phyloP scores from a whole-genome alignment of 176 grass and related monocot species.

The Phoenix dactylifera region DNA sequence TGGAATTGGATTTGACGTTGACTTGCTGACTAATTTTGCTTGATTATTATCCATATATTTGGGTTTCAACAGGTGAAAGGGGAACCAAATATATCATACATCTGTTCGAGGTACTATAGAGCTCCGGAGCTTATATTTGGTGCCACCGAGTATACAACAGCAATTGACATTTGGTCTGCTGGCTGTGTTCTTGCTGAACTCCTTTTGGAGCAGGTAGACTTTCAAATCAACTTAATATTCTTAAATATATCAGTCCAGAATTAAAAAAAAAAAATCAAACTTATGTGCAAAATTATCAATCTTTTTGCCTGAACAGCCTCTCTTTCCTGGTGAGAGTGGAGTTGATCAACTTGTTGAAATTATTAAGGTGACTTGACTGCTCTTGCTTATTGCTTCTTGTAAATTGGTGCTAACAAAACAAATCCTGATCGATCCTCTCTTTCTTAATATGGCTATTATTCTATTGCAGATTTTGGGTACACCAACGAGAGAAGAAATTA shows the following conservation, averaged over 20 bases:
- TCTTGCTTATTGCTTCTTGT: background rate
- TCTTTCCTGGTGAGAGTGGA: slow-evolving; percentile 68
- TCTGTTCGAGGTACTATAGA: slow-evolving; percentile 71
- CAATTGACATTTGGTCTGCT: slow-evolving; percentile 78
- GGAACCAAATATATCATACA: slow-evolving; percentile 71
- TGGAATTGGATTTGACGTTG: no score
- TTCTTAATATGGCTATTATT: background rate
- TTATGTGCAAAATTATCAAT: no score
- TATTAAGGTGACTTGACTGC: slow-evolving; percentile 48
- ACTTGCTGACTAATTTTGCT: background rate
- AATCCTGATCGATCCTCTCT: no score
- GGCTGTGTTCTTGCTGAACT: slow-evolving; percentile 65
- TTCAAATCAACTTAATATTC: background rate
- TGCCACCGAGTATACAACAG: slow-evolving; percentile 65
- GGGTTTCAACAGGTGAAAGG: slow-evolving; percentile 47
- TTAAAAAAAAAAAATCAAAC: background rate
- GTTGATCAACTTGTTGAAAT: slow-evolving; percentile 78
- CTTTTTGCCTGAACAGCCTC: slow-evolving; percentile 31
- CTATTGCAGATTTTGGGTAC: slow-evolving; percentile 48
- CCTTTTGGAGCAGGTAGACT: slow-evolving; percentile 48
- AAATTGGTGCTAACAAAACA: background rate
- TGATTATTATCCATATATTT: slow-evolving; percentile 7
- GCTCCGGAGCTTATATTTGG: slow-evolving; percentile 77
- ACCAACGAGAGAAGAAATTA: slow-evolving; percentile 63
- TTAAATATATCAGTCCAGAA: background rate